phyloP scores from a whole-genome alignment of 202 grass and related monocot species.

The Thinopyrum obtusiflorum region DNA sequence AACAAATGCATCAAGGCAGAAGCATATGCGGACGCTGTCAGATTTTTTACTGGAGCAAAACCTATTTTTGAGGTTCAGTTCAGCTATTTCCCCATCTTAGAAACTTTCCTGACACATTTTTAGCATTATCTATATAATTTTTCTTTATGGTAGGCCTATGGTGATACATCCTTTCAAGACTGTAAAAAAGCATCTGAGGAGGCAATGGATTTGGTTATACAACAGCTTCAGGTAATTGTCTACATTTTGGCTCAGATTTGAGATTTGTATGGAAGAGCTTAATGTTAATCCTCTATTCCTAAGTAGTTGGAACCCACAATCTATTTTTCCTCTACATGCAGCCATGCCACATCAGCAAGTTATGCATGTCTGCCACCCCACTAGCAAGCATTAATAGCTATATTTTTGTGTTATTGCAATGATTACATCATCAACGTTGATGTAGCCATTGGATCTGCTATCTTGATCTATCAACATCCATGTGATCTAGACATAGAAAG shows the following conservation, averaged over 20 bases:
- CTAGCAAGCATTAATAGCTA: background rate
- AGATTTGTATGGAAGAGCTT: conserved; percentile 1
- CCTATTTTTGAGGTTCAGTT: conserved; percentile 88
- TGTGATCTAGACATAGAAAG: background rate
- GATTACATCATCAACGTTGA: background rate
- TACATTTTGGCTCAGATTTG: conserved; percentile 22
- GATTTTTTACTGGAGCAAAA: conserved; percentile 92
- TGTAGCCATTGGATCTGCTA: background rate
- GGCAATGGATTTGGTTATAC: conserved; percentile 77
- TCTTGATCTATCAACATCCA: background rate
- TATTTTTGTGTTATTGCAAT: background rate
- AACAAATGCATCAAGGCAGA: conserved; percentile 97
- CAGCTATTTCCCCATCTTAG: conserved; percentile 21
- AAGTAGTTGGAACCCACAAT: background rate
- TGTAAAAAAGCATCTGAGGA: conserved; percentile 98
- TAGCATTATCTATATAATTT: conserved; percentile 28
- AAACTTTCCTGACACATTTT: conserved; percentile 6
- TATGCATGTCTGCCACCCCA: background rate
- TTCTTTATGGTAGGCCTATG: conserved; percentile 74
- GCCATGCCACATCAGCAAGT: background rate
- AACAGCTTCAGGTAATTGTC: conserved; percentile 79
- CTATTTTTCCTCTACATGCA: background rate
- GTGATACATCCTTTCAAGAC: conserved; percentile 93
- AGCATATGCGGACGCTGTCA: conserved; percentile 96
- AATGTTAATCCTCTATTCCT: conserved; percentile 1